These are phyloP conservation scores for Exserohilum turcica DNA, from an alignment of 2,329 filamentous ascomycete species.

Conservation along the genomic window DNA sequence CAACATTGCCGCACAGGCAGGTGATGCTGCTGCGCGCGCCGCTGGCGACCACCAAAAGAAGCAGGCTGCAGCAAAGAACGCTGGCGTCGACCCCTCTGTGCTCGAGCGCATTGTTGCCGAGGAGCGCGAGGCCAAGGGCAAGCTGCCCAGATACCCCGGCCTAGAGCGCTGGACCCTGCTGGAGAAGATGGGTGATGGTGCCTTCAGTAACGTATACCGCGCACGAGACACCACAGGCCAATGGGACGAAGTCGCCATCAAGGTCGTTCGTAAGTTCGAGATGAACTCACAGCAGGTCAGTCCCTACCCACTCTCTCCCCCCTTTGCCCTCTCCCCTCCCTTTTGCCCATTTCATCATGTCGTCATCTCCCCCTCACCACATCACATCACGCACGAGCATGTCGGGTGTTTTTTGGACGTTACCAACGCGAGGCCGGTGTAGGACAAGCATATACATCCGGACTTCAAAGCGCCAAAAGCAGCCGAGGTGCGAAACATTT, in stretches of 20 bases:
- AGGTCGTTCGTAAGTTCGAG: conserved; percentile 97
- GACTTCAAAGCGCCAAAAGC: conserved; percentile 91
- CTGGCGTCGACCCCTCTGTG: conserved; percentile 62
- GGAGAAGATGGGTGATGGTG: conserved; percentile 98
- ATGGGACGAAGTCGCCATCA: conserved; percentile 87
- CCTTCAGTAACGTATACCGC: conserved; percentile 98
- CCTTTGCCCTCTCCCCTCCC: conserved; percentile 27
- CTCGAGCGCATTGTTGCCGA: conserved; percentile 87
- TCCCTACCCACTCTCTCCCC: conserved; percentile 43
- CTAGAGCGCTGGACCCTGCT: conserved; percentile 83
- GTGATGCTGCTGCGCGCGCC: conserved; percentile 66
- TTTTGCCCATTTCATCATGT: conserved; percentile 36
- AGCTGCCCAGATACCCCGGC: conserved; percentile 84
- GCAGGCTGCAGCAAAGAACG: conserved; percentile 54
- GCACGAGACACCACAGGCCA: conserved; percentile 76
- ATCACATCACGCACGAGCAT: conserved; percentile 24
- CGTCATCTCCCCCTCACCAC: conserved; percentile 40
- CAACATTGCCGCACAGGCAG: conserved; percentile 71
- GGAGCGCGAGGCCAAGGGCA: conserved; percentile 83
- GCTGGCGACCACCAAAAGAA: conserved; percentile 65
- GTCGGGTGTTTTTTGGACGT: conserved; percentile 42
- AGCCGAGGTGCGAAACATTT: conserved; percentile 80
- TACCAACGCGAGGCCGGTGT: conserved; percentile 60
- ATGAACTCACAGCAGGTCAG: conserved; percentile 99
- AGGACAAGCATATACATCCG: conserved; percentile 93